Percentiles rank a stretch among this genome's conserved stretches.
Evolutionary conservation across 768 basidiomycete species (phyloP).

Genomic region (Suillus clintonianus): DNA sequence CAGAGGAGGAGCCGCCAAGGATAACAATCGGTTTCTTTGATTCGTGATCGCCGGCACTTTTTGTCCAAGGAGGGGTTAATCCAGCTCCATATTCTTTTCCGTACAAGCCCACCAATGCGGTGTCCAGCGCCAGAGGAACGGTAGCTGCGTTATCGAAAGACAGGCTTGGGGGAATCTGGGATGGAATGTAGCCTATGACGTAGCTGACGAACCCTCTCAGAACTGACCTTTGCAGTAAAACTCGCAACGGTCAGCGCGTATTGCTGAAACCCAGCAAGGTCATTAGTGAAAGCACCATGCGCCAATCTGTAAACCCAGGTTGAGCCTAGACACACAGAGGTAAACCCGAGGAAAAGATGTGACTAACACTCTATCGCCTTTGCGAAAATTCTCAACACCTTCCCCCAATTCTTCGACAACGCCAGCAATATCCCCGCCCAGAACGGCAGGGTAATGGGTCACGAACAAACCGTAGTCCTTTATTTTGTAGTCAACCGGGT

Average conservation of each 20-base stretch:
- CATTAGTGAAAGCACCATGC: slow-evolving; percentile 29
- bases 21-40: slow-evolving; percentile 45
- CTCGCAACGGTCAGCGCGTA: slow-evolving; percentile 35
- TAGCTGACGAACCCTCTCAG: not conserved
- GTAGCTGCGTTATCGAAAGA: slow-evolving; percentile 48
- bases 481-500: slow-evolving; percentile 49
- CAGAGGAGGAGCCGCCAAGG: slow-evolving; percentile 48
- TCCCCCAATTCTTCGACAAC: slow-evolving; percentile 41
- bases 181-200: not conserved
- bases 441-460: slow-evolving; percentile 35
- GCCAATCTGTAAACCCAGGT: slow-evolving; percentile 26
- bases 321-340: slow-evolving; percentile 17
- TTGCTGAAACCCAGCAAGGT: slow-evolving; percentile 41
- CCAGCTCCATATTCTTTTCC: slow-evolving; percentile 38
- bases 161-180: slow-evolving; percentile 45
- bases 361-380: slow-evolving; percentile 44
- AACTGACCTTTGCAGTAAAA: slow-evolving; percentile 39
- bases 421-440: slow-evolving; percentile 41
- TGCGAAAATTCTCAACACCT: slow-evolving; percentile 34
- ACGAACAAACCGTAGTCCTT: slow-evolving; percentile 32
- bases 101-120: slow-evolving; percentile 50
- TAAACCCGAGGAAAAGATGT: not conserved
- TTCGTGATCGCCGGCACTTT: slow-evolving; percentile 38
- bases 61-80: slow-evolving; percentile 38
- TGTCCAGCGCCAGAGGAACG: slow-evolving; percentile 47